These are phyloP conservation scores for Canna indica DNA, from an alignment of 176 grass and related monocot species.

Conservation along the genomic window DNA sequence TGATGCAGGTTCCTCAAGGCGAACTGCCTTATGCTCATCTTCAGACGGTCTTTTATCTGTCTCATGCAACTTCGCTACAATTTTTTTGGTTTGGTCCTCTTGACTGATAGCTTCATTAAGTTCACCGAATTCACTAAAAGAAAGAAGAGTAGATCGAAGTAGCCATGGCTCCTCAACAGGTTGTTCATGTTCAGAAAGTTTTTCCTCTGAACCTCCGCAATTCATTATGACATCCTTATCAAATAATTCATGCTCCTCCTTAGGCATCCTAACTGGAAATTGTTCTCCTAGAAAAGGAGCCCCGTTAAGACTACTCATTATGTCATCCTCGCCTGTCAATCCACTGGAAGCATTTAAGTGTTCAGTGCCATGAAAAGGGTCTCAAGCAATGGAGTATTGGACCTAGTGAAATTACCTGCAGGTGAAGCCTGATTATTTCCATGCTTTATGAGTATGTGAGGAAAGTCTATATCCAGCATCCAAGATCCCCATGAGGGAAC, in stretches of 20 bases:
- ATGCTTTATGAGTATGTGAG: conserved; percentile 25
- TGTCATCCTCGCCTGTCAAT: conserved; percentile 75
- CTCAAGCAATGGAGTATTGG: conserved; percentile 8
- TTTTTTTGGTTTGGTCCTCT: conserved; percentile 31
- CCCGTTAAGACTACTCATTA: conserved; percentile 51
- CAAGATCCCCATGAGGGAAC: conserved; percentile 77
- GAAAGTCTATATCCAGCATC: conserved; percentile 42
- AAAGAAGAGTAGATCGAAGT: conserved; percentile 34
- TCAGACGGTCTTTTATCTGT: conserved; percentile 17
- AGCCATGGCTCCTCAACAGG: conserved; percentile 84
- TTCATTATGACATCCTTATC: conserved; percentile 21
- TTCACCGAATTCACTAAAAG: conserved; percentile 1
- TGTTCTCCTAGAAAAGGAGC: conserved; percentile 34
- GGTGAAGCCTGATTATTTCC: conserved; percentile 21
- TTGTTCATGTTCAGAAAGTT: conserved; percentile 33
- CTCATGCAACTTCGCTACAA: conserved; percentile 6
- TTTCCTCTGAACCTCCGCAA: conserved; percentile 17
- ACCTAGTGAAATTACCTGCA: conserved; percentile 44
- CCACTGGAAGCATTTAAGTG: conserved; percentile 87
- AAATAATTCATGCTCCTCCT: conserved; percentile 20
- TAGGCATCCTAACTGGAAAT: conserved; percentile 21
- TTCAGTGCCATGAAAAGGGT: conserved; percentile 47
- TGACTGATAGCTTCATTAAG: conserved; percentile 8
- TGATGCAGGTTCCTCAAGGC: conserved; percentile 30
- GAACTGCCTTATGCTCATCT: conserved; percentile 24